phyloP scores from a whole-genome alignment of 495 filamentous ascomycete species.

The Penicillium crystallinum region DNA sequence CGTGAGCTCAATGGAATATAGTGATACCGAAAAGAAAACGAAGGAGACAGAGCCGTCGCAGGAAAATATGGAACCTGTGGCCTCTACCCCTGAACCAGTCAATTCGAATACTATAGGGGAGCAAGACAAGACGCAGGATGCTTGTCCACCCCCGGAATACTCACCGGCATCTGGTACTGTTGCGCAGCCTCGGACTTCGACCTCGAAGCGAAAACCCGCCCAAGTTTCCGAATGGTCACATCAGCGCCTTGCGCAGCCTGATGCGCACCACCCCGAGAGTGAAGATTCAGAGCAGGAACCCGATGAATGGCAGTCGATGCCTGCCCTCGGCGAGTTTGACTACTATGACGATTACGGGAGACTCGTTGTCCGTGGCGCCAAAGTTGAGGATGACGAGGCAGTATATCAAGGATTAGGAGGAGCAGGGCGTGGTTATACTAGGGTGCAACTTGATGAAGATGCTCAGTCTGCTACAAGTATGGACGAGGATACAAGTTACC shows the following conservation, averaged over 20 bases:
- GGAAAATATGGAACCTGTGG: not conserved
- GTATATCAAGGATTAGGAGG: conserved; percentile 74
- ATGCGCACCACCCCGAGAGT: conserved; percentile 38
- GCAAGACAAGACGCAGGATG: not conserved
- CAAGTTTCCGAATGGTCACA: conserved; percentile 84
- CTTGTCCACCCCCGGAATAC: conserved; percentile 10
- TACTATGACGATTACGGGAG: conserved; percentile 92
- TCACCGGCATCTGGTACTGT: conserved; percentile 1
- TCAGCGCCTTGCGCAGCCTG: conserved; percentile 64
- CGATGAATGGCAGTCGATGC: conserved; percentile 86
- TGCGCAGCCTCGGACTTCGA: conserved; percentile 12
- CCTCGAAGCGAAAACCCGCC: conserved; percentile 16
- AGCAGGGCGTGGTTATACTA: conserved; percentile 90
- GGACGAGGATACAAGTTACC: conserved; percentile 94
- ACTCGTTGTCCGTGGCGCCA: conserved; percentile 72
- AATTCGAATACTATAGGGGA: not conserved
- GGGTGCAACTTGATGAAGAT: conserved; percentile 91
- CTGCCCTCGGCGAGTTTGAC: conserved; percentile 83
- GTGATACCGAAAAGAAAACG: not conserved
- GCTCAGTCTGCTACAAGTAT: conserved; percentile 88
- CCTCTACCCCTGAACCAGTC: not conserved
- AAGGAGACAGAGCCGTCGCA: conserved; percentile 1
- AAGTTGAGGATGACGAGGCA: conserved; percentile 64
- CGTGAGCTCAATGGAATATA: not conserved
- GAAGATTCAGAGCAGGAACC: conserved; percentile 48